A percentile compares a stretch with the other conserved stretches of the same genome.
phyloP scores from a whole-genome alignment of 1,284 basidiomycete species.

The Polyporus tsugae region DNA sequence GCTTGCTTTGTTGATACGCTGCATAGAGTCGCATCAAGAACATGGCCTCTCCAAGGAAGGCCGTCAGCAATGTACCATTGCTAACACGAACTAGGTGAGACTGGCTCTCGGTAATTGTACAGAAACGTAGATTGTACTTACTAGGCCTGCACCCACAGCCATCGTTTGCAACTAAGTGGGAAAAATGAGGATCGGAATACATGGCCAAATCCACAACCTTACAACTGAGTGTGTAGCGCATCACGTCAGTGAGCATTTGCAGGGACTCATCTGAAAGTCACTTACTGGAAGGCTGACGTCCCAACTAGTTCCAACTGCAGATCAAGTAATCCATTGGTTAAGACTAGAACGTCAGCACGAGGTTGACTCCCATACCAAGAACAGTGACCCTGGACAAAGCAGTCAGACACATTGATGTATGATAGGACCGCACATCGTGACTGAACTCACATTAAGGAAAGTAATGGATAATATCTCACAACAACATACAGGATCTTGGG shows the following conservation, averaged over 20 bases:
- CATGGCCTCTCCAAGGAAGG: slow-evolving; percentile 24
- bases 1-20: slow-evolving; percentile 22
- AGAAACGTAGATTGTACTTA: neutral
- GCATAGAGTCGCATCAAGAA: slow-evolving; percentile 29
- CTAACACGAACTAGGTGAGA: neutral
- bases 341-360: neutral
- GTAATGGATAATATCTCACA: slow-evolving; percentile 25
- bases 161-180: slow-evolving; percentile 21
- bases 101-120: neutral
- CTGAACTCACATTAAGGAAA: slow-evolving; percentile 26
- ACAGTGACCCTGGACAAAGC: neutral
- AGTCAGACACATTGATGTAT: neutral
- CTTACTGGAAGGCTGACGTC: neutral
- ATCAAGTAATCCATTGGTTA: neutral
- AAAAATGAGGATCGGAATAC: neutral
- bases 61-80: slow-evolving; percentile 23
- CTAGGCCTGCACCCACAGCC: slow-evolving; percentile 25
- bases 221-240: neutral
- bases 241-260: neutral
- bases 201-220: neutral
- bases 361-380: neutral
- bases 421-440: no score
- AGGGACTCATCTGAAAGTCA: neutral
- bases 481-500: slow-evolving; percentile 25
- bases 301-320: slow-evolving; percentile 12